Base-by-base conservation (phyloP, 257 asterid species). In the Lycium barbarum region DNA sequence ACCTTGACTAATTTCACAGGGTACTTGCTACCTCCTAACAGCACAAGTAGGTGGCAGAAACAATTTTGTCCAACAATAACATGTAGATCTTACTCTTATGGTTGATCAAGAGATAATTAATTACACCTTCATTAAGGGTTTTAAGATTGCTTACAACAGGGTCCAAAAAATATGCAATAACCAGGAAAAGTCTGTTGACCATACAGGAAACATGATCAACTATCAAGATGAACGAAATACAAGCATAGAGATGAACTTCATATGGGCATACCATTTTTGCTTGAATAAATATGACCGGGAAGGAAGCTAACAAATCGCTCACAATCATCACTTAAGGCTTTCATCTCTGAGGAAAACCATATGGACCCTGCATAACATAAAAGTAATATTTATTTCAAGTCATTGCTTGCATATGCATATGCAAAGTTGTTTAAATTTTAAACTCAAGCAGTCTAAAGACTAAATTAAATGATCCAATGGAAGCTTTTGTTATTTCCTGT, bases 281-380 rank as follows among this genome's bases (percentile, higher is more conserved):
- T 97, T 74, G 99, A 97, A 87, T 97, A 97, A 83, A 95, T 88
- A 87, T 97, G 98, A 22, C 99, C 99, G 3, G 99, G 99, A 84
- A 91, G 98, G 89, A 97, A 95, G 86, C 94, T 82, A 91, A 83
- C 91, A 90, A 97, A 97, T 80, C 96, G 86, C 92, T 97, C 99
- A 87, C 99, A 97, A 78, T 97, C 99, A 91, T 97, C 99, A 71
- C 98, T 95, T 82, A 97, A 84, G 84, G 99, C 99, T 87, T 97
- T 97, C 99, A 97, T 97, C 91, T 97, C 99, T 58, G 99, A 97
- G 81, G 99, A 95, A 90, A 97, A 93, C 99, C 99, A 97, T 74
- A 93, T 89, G 20, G 99, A 97, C 80, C 99, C 99, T 96, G 95
- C 90, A 91, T 88, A 90, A 85, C 90, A 91, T 88, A 90, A 85